Evolutionary conservation across 495 filamentous ascomycete genomes (phyloP), one percentile per base, ranked within the genome.

Genomic region (Hypoxylon lenormandii): DNA sequence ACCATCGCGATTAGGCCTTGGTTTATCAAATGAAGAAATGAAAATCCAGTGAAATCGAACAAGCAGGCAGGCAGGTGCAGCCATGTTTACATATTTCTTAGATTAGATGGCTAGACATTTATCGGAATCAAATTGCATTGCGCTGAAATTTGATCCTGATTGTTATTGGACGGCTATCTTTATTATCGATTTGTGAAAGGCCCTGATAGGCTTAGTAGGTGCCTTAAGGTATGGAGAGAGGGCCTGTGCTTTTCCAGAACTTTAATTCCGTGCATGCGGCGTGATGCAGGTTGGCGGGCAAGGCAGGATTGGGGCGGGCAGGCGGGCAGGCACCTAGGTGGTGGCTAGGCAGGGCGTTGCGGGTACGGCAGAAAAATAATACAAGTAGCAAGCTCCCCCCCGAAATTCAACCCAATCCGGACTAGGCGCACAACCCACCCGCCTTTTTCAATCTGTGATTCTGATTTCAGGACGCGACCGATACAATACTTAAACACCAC

Each of bases 401-500:
- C 46, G 30, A 75, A 66, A 66, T 52, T 60, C 64, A 60, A 58
- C 74, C 71, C 23, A 74, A 70, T 80, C 47, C 49, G 76, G 81
- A 80, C 70, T 83, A 83, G 81, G 70, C 57, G 71, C 70, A 76
- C 55, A 69, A 60, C 70, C 69, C 67, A 74, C 63, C 70, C 62
- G 64, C 52, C 69, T 66, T 75, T 79, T 78, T 76, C 80, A 80
- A 82, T 82, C 76, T 75, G 56, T 78, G 80, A 82, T 76, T 76
- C 66, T 72, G 72, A 76, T 63, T 60, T 60, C 52, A 66, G 58
- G 62, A 82, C 79, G 80, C 82, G 80, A 82, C 71, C 59, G 54
- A 78, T 79, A 82, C 80, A 82, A 75, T 84, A 84, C 82, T 84
- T 84, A 84, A 83, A 67, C 70, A 63, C 59, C 68, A 76, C 61